Conservation (phyloP, 1,284 basidiomycete genomes). For the Athelia psychrophila region DNA sequence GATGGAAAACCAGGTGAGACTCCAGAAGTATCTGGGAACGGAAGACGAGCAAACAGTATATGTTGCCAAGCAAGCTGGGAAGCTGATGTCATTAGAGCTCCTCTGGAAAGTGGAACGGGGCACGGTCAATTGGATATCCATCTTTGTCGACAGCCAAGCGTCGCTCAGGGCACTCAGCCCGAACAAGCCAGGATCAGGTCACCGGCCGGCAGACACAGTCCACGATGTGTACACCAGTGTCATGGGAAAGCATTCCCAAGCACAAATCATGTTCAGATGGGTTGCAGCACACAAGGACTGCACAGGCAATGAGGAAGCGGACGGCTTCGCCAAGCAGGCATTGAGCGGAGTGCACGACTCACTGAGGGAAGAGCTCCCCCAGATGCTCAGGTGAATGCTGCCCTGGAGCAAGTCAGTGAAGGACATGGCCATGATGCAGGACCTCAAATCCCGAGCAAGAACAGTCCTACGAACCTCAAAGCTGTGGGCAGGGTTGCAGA, state of each 20-base stretch:
- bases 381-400: constrained; percentile 2
- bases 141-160: neutral
- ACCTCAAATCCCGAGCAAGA: neutral
- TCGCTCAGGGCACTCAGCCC: neutral
- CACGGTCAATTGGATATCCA: neutral
- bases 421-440: neutral
- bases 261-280: neutral
- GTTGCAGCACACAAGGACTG: constrained; percentile 14
- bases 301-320: constrained; percentile 16
- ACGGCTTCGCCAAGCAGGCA: constrained; percentile 13
- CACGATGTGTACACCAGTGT: neutral
- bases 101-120: neutral
- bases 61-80: constrained; percentile 15
- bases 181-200: neutral
- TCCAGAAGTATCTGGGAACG: constrained; percentile 11
- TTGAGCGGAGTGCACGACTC: constrained; percentile 5
- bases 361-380: constrained; percentile 10
- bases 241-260: neutral
- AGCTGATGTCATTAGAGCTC: constrained; percentile 8
- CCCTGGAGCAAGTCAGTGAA: constrained; percentile 3
- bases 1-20: neutral
- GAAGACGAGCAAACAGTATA: constrained; percentile 13
- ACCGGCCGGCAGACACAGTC: neutral
- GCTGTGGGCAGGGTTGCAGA: neutral
- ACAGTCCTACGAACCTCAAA: neutral